These are phyloP conservation scores for Nakazawaea ishiwadae DNA, from an alignment of 805 yeast genomes.

Conservation along the genomic window DNA sequence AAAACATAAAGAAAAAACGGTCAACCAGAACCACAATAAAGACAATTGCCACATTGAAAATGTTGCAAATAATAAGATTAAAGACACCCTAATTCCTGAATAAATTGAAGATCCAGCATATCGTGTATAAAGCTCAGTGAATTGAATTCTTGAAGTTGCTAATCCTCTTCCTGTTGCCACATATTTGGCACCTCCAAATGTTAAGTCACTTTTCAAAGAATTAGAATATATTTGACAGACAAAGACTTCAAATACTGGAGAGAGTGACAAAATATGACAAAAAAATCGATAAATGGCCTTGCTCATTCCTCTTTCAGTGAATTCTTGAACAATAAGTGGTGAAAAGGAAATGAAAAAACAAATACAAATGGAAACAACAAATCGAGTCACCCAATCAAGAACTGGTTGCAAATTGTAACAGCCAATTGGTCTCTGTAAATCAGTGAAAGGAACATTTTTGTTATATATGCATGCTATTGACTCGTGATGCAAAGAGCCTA, in stretches of 20 bases:
- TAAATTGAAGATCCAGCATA: conserved; percentile 77
- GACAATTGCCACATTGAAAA: conserved; percentile 80
- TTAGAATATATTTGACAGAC: conserved; percentile 90
- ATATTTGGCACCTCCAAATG: conserved; percentile 90
- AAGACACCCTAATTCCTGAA: conserved; percentile 64
- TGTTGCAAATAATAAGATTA: conserved; percentile 72
- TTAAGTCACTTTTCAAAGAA: conserved; percentile 67
- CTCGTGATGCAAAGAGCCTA: conserved; percentile 77
- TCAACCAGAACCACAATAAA: conserved; percentile 54
- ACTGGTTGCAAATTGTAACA: conserved; percentile 85
- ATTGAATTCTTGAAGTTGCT: conserved; percentile 78
- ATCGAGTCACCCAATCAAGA: conserved; percentile 84
- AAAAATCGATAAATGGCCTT: conserved; percentile 65
- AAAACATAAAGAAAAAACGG: conserved; percentile 37
- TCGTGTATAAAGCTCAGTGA: conserved; percentile 65
- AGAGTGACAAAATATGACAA: conserved; percentile 74
- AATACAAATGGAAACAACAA: conserved; percentile 84
- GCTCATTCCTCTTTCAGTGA: conserved; percentile 80
- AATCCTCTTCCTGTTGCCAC: conserved; percentile 93
- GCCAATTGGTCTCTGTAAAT: conserved; percentile 70
- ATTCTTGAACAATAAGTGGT: conserved; percentile 83
- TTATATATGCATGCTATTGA: conserved; percentile 64
- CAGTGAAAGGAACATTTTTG: conserved; percentile 65
- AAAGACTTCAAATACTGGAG: conserved; percentile 92
- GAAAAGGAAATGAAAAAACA: conserved; percentile 90